phyloP scores from a whole-genome alignment of 192 early-diverging fungal species.

The Backusella parvicylindrica region DNA sequence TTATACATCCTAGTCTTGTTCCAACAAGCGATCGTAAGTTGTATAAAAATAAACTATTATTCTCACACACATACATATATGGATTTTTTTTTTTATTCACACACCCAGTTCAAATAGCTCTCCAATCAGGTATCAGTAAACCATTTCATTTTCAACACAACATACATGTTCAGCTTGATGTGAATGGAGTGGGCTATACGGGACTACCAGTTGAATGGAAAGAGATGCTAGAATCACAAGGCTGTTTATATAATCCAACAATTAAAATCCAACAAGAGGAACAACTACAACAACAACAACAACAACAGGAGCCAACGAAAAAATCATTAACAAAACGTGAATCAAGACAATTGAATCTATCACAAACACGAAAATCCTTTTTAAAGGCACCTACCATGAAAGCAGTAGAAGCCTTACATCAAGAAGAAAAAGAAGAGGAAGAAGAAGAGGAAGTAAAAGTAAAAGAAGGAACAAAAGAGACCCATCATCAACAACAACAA shows the following conservation, averaged over 20 bases:
- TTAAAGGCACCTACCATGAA: conserved; percentile 1
- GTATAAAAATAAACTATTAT: neutral
- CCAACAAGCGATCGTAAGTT: conserved; percentile 22
- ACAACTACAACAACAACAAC: neutral
- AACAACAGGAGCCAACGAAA: neutral
- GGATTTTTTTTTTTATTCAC: neutral
- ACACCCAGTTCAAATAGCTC: conserved; percentile 1
- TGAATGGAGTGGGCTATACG: conserved; percentile 16
- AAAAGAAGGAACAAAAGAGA: neutral
- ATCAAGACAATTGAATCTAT: conserved; percentile 2
- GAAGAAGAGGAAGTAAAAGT: neutral
- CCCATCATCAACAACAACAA: neutral
- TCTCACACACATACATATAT: neutral
- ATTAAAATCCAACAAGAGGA: neutral
- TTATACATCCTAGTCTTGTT: conserved; percentile 51
- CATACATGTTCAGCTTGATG: conserved; percentile 46
- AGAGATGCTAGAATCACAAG: conserved; percentile 1
- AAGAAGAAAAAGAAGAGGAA: neutral
- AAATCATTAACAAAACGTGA: neutral
- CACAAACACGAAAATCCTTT: neutral
- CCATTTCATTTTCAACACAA: conserved; percentile 50
- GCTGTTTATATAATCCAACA: neutral
- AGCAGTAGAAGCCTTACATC: neutral
- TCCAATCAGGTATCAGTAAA: conserved; percentile 35
- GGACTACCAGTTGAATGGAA: conserved; percentile 49